Evolutionary conservation across 306 rosid genomes (phyloP).

Genomic region (Fragaria nilgerrensis): DNA sequence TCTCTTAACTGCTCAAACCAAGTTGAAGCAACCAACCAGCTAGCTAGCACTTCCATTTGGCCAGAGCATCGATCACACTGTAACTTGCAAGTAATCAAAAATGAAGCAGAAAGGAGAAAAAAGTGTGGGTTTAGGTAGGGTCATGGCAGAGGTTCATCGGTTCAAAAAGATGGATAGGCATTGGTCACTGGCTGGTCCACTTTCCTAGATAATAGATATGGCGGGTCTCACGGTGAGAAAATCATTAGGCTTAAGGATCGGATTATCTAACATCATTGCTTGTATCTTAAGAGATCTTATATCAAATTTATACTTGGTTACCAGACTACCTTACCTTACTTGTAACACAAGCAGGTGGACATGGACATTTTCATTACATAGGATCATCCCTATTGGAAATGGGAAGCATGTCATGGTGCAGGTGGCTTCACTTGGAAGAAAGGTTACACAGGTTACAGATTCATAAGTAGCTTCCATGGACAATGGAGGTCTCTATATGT

Average conservation of each 20-base stretch:
- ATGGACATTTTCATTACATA: neutral
- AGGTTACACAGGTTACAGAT: conserved; percentile 11
- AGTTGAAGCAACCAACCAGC: neutral
- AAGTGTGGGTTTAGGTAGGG: neutral
- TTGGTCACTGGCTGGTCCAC: neutral
- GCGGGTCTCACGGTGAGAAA: neutral
- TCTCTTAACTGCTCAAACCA: neutral
- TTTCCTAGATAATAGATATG: neutral
- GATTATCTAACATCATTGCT: neutral
- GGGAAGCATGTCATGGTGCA: neutral
- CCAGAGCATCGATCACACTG: neutral
- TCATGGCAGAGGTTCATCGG: neutral
- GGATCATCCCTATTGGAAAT: neutral
- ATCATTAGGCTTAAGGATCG: neutral
- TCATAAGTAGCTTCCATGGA: conserved; percentile 8
- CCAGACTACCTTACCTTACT: neutral
- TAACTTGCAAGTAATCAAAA: neutral
- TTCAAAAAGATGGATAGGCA: neutral
- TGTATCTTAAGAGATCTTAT: neutral
- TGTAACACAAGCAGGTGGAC: neutral
- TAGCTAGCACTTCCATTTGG: no score
- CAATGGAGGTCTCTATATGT: conserved; percentile 13
- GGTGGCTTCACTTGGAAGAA: conserved; percentile 51
- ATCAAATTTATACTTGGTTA: neutral
- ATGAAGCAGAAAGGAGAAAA: neutral